Evolutionary conservation across 202 grass and related monocot species (phyloP).

Genomic region (Panicum hallii): DNA sequence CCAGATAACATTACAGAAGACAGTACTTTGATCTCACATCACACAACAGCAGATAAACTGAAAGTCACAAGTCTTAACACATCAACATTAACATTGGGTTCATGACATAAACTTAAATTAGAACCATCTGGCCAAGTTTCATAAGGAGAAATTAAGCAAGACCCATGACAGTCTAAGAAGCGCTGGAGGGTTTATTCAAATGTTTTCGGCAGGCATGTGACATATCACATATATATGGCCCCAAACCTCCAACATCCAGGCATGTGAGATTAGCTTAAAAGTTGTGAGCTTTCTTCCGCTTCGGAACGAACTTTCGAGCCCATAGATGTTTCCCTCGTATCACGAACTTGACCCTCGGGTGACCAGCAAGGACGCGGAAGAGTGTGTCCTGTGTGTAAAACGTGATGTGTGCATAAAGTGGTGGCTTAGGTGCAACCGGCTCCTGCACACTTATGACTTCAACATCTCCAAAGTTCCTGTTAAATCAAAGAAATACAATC

Average conservation of each 20-base stretch:
- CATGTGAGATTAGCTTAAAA: background rate
- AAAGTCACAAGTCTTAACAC: background rate
- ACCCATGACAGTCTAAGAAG: background rate
- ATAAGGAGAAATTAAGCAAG: background rate
- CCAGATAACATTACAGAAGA: background rate
- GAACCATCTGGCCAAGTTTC: background rate
- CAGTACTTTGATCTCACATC: constrained; percentile 4
- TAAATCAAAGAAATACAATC: constrained; percentile 7
- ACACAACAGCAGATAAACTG: background rate
- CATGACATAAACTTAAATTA: background rate
- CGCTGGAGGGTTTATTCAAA: background rate
- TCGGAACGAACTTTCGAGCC: constrained; percentile 67
- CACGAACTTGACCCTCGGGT: constrained; percentile 53
- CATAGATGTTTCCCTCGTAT: constrained; percentile 57
- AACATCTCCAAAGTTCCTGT: constrained; percentile 61
- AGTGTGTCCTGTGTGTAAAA: constrained; percentile 54
- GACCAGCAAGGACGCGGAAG: constrained; percentile 43
- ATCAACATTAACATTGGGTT: background rate
- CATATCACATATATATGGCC: background rate
- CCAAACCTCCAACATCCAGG: background rate
- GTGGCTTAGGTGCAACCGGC: constrained; percentile 37
- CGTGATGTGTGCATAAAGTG: constrained; percentile 58
- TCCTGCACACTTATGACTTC: constrained; percentile 57
- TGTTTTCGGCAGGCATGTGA: background rate
- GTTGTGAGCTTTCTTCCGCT: constrained; percentile 36